Percentiles rank a stretch among this genome's conserved stretches.
These are phyloP conservation scores for Phytopythium boreale DNA, from an alignment of 352 stramenopile species.

Conservation along the genomic window DNA sequence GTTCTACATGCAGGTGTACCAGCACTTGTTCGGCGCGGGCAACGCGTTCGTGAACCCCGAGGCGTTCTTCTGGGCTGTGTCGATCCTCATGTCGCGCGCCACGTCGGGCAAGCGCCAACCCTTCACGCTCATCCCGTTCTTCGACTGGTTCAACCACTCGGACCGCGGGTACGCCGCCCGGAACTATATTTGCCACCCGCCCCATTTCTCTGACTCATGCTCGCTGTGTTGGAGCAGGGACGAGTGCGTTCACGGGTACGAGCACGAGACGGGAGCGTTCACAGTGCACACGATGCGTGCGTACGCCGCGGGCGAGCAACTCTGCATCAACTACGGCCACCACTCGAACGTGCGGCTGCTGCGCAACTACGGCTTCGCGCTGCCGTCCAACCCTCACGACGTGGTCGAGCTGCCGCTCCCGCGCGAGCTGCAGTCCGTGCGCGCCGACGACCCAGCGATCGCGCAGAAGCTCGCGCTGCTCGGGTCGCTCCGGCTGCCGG, in stretches of 20 bases:
- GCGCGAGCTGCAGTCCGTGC: conserved; percentile 27
- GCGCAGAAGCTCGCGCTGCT: conserved; percentile 39
- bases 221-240: conserved; percentile 26
- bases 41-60: conserved; percentile 52
- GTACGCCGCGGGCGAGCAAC: conserved; percentile 59
- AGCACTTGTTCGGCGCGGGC: conserved; percentile 59
- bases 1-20: conserved; percentile 70
- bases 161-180: conserved; percentile 35
- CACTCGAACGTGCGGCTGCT: conserved; percentile 65
- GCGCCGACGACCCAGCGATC: conserved; percentile 24
- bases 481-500: conserved; percentile 12
- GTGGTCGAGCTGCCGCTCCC: conserved; percentile 38
- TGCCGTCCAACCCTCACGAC: conserved; percentile 40
- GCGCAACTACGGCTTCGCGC: conserved; percentile 80
- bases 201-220: neutral
- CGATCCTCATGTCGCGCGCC: conserved; percentile 75
- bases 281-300: conserved; percentile 53
- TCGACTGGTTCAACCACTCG: conserved; percentile 86
- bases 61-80: conserved; percentile 82
- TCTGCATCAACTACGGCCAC: conserved; percentile 82
- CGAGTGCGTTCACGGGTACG: conserved; percentile 64
- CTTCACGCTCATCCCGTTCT: conserved; percentile 83
- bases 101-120: conserved; percentile 71
- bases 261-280: conserved; percentile 47
- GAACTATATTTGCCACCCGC: neutral